A percentile compares a stretch with the other conserved stretches of the same genome.
Conservation (phyloP, 345 rosid species). For the Rhodamnia argentea region DNA sequence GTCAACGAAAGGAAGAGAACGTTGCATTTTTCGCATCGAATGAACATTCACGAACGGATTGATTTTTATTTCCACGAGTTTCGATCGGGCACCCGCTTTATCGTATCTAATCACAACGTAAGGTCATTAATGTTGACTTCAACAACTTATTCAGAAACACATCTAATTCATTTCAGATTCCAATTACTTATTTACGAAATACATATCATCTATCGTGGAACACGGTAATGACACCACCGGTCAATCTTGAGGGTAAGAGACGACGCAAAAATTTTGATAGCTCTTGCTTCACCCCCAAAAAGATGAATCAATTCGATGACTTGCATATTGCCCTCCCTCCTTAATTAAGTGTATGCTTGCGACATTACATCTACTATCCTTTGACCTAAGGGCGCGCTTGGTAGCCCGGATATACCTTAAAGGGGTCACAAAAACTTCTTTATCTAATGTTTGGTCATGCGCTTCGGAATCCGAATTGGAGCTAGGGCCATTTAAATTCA, state of each 20-base stretch:
- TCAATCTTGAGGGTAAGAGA: too few relatives aligned
- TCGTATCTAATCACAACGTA: too few relatives aligned
- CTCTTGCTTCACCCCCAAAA: not conserved
- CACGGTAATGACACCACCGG: not conserved
- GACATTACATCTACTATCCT: not conserved
- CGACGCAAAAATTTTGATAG: not conserved
- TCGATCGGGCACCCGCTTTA: too few relatives aligned
- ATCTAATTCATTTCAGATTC: too few relatives aligned
- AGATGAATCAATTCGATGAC: not conserved
- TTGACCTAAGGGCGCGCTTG: not conserved
- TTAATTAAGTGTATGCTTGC: not conserved
- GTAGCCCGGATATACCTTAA: not conserved
- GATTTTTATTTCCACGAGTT: too few relatives aligned
- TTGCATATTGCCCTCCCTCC: not conserved
- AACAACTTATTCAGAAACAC: too few relatives aligned
- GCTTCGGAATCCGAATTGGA: too few relatives aligned
- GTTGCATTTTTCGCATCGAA: too few relatives aligned
- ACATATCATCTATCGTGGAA: not conserved
- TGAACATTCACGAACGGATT: too few relatives aligned
- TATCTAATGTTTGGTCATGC: too few relatives aligned
- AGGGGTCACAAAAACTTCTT: not conserved
- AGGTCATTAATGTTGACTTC: too few relatives aligned
- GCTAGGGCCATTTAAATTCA: too few relatives aligned
- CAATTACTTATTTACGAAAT: not conserved
- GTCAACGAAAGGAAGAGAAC: not conserved